Percentiles rank a stretch among this genome's conserved stretches.
These are phyloP conservation scores for Ilyonectria destructans DNA, from an alignment of 2,329 filamentous ascomycete genomes.

Conservation along the genomic window DNA sequence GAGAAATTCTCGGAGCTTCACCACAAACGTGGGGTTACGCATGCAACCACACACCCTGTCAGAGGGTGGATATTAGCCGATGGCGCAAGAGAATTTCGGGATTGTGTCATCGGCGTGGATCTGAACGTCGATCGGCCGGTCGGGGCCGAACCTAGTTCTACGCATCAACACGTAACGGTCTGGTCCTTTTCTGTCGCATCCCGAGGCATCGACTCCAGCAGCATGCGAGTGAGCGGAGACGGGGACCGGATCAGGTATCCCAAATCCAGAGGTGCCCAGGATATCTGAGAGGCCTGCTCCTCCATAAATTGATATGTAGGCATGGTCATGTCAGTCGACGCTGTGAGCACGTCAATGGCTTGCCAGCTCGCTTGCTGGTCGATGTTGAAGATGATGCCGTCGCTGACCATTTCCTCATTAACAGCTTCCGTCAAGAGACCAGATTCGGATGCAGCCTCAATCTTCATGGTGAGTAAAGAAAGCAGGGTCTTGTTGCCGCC, in stretches of 20 bases:
- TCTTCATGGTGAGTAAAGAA: slow-evolving; percentile 52
- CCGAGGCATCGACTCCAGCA: slow-evolving; percentile 46
- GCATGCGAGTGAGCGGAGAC: slow-evolving; percentile 48
- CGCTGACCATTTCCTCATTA: slow-evolving; percentile 21
- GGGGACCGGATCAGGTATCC: slow-evolving; percentile 48
- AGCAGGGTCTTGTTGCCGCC: slow-evolving; percentile 61
- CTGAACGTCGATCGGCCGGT: slow-evolving; percentile 20
- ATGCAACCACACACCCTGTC: neutral
- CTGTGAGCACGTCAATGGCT: slow-evolving; percentile 36
- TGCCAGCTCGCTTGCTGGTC: slow-evolving; percentile 36
- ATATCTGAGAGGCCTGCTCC: slow-evolving; percentile 46
- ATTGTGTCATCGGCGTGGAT: slow-evolving; percentile 38
- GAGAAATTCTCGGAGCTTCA: slow-evolving; percentile 47
- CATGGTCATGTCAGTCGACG: slow-evolving; percentile 40
- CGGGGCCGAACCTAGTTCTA: slow-evolving; percentile 5
- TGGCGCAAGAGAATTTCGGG: slow-evolving; percentile 37
- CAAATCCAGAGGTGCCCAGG: slow-evolving; percentile 47
- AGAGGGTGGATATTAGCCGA: slow-evolving; percentile 30
- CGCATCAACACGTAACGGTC: slow-evolving; percentile 19
- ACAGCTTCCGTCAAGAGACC: slow-evolving; percentile 31
- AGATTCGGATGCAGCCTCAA: slow-evolving; percentile 45
- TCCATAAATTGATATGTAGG: slow-evolving; percentile 50
- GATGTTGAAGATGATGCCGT: slow-evolving; percentile 31
- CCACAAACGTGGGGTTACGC: slow-evolving; percentile 32
- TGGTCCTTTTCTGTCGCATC: slow-evolving; percentile 40